Evolutionary conservation across 129 eudicot species (phyloP), one percentile per base, ranked within the genome.

Genomic region (Heracleum sosnowskyi): DNA sequence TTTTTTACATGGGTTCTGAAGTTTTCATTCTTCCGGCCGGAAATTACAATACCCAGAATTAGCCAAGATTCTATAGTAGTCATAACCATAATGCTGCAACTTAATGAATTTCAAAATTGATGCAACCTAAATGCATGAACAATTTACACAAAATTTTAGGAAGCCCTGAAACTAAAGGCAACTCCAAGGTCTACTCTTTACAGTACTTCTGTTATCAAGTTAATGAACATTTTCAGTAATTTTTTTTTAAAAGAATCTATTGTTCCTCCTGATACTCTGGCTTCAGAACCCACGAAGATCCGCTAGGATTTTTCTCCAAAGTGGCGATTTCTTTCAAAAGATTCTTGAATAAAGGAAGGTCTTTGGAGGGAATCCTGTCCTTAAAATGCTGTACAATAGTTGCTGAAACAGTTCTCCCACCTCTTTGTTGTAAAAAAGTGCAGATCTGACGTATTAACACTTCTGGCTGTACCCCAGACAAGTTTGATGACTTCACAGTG

Each of bases 391-490:
- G 86, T 44, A 91, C 97, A 26, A 95, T 95, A 80, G 78, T 87
- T 45, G 84, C 92, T 4, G 98, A 91, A 85, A 82, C 89, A 40
- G 92, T 83, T 15, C 84, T 87, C 46, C 98, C 98, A 17, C 89
- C 97, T 84, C 87, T 81, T 72, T 79, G 85, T 72, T 88, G 97
- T 49, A 95, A 80, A 80, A 91, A 95, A 1, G 94, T 88, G 81
- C 98, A 91, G n/a, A 95, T 91, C 46, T 95, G 96, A 49, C 98
- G 92, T 62, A 95, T 88, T 82, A 95, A 31, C 64, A 95, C 86
- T 82, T 95, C 97, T 8, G 97, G 96, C 76, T 85, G 98, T 11
- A 85, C 96, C 78, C 89, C 88, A 18, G 85, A 80, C 77, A 78
- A 79, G 60, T 78, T 86, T 35, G 84, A 68, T 78, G 86, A 35